Base-by-base conservation (phyloP, 257 asterid genomes). In the Capsicum rhomboideum region DNA sequence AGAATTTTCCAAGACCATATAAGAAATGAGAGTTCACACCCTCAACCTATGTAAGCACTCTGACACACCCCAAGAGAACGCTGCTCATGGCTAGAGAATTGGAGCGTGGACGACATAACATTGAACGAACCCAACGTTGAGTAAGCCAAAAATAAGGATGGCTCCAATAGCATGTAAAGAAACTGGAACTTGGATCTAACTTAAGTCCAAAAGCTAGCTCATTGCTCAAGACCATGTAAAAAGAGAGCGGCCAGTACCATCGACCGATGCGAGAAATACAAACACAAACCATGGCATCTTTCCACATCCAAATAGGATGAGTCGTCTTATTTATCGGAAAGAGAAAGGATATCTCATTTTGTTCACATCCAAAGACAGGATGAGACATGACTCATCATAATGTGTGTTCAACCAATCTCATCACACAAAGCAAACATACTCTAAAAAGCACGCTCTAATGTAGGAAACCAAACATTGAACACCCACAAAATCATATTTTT, bases 271-370 rank as follows among this genome's bases (percentile, higher is more conserved):
- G 63, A 42, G 28, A 49, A 13, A 77, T 10, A 50, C 63, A 26
- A 26, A 17, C 46, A 49, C 44, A 77, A 26, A 77, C 44, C 0
- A 6, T 14, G 82, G 44, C 6, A 77, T 9, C 26, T 50, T 77
- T 77, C 81, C 81, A 77, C 81, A 77, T 50, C 40, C 63, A 77
- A 50, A 77, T 23, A 74, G 80, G 59, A 44, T 26, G 80, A 50
- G 23, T 74, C 21, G 0, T 46, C 80, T 23, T 21, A 46, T 74
- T 74, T 74, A 46, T 23, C 10, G 8, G 10, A 21, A 49, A 46
- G 11, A 8, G 34, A 74, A 26, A 44, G 34, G 23, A 8, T 23
- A 49, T 23, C 58, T 74, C 59, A 49, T 46, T 46, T 74, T 74
- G 16, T 26, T 74, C 63, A 77, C 82, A 77, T 77, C 46, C 26